A percentile compares a stretch with the other conserved stretches of the same genome.
phyloP scores from a whole-genome alignment of 2,329 filamentous ascomycete species.

The Botrytis porri region DNA sequence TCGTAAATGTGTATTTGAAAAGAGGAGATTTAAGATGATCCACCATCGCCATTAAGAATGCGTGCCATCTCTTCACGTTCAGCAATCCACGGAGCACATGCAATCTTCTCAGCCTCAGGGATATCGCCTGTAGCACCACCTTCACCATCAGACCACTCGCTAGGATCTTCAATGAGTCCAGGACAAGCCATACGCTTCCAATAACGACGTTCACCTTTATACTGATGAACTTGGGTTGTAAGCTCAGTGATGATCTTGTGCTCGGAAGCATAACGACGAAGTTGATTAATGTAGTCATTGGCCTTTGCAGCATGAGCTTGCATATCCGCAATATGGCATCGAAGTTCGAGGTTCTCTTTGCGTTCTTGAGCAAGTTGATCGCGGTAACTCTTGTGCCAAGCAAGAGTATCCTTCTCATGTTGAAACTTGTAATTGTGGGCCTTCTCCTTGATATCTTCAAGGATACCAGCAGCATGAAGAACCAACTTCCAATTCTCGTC shows the following conservation, averaged over 20 bases:
- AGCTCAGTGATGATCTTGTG: conserved; percentile 53
- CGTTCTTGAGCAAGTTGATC: conserved; percentile 63
- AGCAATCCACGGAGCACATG: conserved; percentile 1
- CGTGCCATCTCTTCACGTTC: conserved; percentile 13
- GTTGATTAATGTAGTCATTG: conserved; percentile 56
- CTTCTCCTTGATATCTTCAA: conserved; percentile 58
- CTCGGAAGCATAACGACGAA: conserved; percentile 56
- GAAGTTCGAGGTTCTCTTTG: conserved; percentile 59
- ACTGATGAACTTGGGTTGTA: conserved; percentile 50
- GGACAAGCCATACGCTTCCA: conserved; percentile 67
- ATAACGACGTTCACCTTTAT: conserved; percentile 58
- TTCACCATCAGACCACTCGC: conserved; percentile 59
- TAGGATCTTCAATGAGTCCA: conserved; percentile 54
- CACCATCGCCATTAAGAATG: neutral
- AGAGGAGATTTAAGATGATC: neutral
- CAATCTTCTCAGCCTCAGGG: conserved; percentile 29
- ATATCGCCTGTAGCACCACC: conserved; percentile 56
- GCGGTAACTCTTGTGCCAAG: conserved; percentile 66
- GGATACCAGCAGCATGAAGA: conserved; percentile 53
- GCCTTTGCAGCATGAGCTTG: conserved; percentile 57
- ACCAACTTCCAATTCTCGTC: conserved; percentile 58
- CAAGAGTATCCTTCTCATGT: conserved; percentile 58
- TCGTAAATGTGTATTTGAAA: neutral
- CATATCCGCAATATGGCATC: conserved; percentile 67
- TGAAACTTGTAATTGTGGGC: conserved; percentile 65